phyloP scores from a whole-genome alignment of 257 asterid genomes.

The Rubia yunnanensis region DNA sequence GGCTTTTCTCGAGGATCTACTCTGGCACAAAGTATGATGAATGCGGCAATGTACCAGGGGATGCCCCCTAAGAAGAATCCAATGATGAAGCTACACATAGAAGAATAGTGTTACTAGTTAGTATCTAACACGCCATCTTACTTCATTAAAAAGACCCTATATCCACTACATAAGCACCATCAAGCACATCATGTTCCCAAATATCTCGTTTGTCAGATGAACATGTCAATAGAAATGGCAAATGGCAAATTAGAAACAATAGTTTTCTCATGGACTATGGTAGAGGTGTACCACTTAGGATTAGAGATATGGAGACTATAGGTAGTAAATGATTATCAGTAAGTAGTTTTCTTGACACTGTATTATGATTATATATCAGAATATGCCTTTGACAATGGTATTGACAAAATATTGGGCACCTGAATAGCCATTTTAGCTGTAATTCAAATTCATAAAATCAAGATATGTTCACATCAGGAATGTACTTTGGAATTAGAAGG shows the following conservation, averaged over 20 bases:
- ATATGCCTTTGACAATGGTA: background rate
- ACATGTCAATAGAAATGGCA: background rate
- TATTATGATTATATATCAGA: background rate
- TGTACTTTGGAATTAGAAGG: background rate
- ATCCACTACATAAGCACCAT: background rate
- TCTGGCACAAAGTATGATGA: constrained; percentile 51
- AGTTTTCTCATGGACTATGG: background rate
- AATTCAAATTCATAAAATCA: background rate
- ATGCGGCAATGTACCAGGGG: constrained; percentile 75
- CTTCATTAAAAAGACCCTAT: background rate
- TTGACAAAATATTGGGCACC: background rate
- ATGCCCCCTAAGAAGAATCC: constrained; percentile 80
- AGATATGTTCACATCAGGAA: background rate
- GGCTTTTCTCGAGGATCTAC: constrained; percentile 86
- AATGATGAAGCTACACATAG: constrained; percentile 55
- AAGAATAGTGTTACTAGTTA: constrained; percentile 5
- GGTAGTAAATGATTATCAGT: background rate
- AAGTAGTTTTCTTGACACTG: background rate
- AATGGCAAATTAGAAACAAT: background rate
- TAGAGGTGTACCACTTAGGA: background rate
- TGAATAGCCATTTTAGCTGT: background rate
- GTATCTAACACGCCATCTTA: background rate
- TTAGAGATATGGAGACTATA: background rate
- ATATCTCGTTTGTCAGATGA: background rate
- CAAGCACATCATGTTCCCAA: background rate